Evolutionary conservation across 306 rosid species (phyloP), one percentile per base, ranked within the genome.

Genomic region (Begonia peltatifolia): DNA sequence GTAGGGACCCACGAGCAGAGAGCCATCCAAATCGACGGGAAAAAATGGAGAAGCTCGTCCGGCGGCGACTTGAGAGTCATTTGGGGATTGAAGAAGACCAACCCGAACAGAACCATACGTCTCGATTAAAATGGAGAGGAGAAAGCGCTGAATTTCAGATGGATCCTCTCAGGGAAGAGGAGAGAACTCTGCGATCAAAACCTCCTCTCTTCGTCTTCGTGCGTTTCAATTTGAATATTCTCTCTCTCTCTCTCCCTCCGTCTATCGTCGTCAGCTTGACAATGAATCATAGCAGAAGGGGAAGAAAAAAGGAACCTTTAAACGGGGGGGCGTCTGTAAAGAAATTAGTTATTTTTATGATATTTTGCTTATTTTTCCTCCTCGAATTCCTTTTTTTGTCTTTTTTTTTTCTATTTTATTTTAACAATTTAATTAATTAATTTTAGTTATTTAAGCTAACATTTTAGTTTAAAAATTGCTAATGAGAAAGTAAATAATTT

Each of bases 1-100:
- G 66, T 61, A 14, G 36, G 69, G 63, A 63, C 61, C 68, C 65
- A 55, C 46, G 50, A 63, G 49, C 61, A 42, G 53, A 71, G 61
- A 13, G 76, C 74, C 73, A 77, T 79, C 89, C 87, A 55, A 61
- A 61, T 59, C 63, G 41, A 57, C 10, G 30, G 48, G 42, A 59
- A 59, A 6, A 25, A 6, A 8, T 22, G 23, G 60, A 58, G 22
- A 17, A 15, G 10, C 56, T 36, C 57, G 62, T 56, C 71, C 70
- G 69, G 56, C 50, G 70, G 68, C n/a, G 62, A 67, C 41, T 14
- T 57, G 8, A 54, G 59, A 25, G 70, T 68, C 94, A 84, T 84
- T 64, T 57, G 14, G 73, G 7, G 3, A 7, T 14, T 54, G 15
- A 14, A 50, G 49, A 58, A 66, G 36, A 3, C 42, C 14, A 59